Evolutionary conservation across 2,329 filamentous ascomycete species (phyloP).

Genomic region (Ophidiomyces ophidiicola): DNA sequence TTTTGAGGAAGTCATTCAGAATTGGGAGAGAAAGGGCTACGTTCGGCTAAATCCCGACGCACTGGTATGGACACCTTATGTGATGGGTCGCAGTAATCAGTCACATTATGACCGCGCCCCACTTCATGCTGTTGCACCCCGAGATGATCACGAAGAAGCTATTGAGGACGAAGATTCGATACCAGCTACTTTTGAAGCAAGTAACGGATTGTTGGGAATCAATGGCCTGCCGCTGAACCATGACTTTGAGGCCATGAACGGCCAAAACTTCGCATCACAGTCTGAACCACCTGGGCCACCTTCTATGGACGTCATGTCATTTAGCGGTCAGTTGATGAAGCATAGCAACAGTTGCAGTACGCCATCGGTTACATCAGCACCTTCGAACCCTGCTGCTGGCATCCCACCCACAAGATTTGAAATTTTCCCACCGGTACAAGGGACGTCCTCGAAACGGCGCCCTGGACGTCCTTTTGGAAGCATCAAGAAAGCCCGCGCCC

Average conservation of each 20-base stretch:
- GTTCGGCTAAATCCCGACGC: slow-evolving; percentile 69
- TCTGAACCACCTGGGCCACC: slow-evolving; percentile 17
- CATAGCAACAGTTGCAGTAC: slow-evolving; percentile 22
- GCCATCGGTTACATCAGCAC: slow-evolving; percentile 12
- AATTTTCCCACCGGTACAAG: slow-evolving; percentile 33
- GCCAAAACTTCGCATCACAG: slow-evolving; percentile 6
- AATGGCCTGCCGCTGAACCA: background rate
- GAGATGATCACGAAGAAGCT: slow-evolving; percentile 55
- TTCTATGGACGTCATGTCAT: slow-evolving; percentile 23
- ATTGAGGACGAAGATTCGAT: slow-evolving; percentile 14
- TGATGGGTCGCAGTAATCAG: slow-evolving; percentile 79
- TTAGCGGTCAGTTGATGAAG: slow-evolving; percentile 12
- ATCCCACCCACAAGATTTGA: slow-evolving; percentile 34
- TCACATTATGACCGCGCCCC: slow-evolving; percentile 74
- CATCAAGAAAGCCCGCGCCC: slow-evolving; percentile 18
- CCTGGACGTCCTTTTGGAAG: slow-evolving; percentile 30
- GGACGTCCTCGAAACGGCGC: slow-evolving; percentile 26
- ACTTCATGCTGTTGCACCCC: slow-evolving; percentile 73
- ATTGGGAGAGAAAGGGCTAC: slow-evolving; percentile 81
- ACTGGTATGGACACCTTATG: slow-evolving; percentile 89
- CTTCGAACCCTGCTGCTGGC: slow-evolving; percentile 23
- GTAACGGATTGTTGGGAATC: background rate
- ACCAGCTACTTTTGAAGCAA: slow-evolving; percentile 12
- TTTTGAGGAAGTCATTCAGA: slow-evolving; percentile 74
- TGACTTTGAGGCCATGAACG: slow-evolving; percentile 7